These are phyloP conservation scores for Chlamydomonas reinhardtii DNA, from an alignment of 163 green algal genomes.

Conservation along the genomic window DNA sequence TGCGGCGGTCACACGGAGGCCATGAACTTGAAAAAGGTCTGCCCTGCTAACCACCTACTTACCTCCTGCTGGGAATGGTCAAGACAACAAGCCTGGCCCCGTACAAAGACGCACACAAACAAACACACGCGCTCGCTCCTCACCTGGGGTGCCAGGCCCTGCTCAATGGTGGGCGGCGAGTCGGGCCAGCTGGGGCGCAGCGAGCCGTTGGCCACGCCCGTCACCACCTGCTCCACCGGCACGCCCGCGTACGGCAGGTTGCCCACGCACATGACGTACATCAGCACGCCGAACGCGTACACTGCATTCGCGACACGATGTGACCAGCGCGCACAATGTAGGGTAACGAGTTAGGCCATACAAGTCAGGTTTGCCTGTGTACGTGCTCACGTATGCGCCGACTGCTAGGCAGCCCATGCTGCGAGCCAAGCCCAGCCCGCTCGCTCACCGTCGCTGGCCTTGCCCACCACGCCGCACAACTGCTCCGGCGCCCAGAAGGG, in stretches of 20 bases:
- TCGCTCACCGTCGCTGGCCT: conserved; percentile 26
- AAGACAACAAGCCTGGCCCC: background rate
- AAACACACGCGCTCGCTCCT: no score
- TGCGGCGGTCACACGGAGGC: no score
- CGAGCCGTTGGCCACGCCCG: background rate
- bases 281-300: conserved; percentile 20
- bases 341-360: no score
- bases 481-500: conserved; percentile 29
- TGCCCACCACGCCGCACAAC: conserved; percentile 5
- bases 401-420: no score
- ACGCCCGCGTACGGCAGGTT: conserved; percentile 19
- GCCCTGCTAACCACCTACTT: no score
- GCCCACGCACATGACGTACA: conserved; percentile 11
- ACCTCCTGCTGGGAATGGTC: no score
- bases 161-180: background rate
- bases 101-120: no score
- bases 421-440: no score
- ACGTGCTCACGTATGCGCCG: no score
- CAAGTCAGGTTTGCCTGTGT: no score
- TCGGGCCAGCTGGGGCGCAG: conserved; percentile 20
- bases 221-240: background rate
- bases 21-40: no score
- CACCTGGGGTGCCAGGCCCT: background rate
- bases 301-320: background rate
- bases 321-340: no score